Percentiles rank a stretch among this genome's conserved stretches.
Evolutionary conservation across 352 stramenopile genomes (phyloP).

Genomic region (Elongisporangium prolatum): DNA sequence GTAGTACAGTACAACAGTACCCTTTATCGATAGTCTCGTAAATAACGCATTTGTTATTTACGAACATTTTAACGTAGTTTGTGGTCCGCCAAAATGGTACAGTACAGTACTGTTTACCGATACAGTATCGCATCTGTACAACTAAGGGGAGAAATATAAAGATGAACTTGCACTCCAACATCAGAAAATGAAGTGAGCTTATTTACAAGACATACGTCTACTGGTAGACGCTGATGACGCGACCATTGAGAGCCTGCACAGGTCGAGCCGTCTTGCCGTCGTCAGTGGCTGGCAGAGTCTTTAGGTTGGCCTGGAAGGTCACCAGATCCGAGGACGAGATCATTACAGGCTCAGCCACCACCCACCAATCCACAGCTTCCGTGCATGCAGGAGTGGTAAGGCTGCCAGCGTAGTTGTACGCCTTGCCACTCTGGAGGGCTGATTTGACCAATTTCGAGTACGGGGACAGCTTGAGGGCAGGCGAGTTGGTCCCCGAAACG

Average conservation of each 20-base stretch:
- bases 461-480: conserved; percentile 20
- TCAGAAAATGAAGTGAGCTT: background rate
- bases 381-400: conserved; percentile 26
- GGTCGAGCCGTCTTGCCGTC: conserved; percentile 20
- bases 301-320: conserved; percentile 17
- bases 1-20: too few relatives aligned
- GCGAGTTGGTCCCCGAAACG: conserved; percentile 16
- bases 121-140: background rate
- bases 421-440: background rate
- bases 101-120: background rate
- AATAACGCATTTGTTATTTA: too few relatives aligned
- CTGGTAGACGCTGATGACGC: conserved; percentile 11
- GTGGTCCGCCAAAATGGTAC: too few relatives aligned
- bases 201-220: conserved; percentile 1
- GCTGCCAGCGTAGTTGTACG: conserved; percentile 31
- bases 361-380: conserved; percentile 35
- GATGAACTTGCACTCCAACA: too few relatives aligned
- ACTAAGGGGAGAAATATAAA: too few relatives aligned
- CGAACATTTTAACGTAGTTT: too few relatives aligned
- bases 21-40: too few relatives aligned
- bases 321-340: conserved; percentile 16
- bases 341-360: conserved; percentile 18
- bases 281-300: conserved; percentile 17
- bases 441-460: conserved; percentile 6
- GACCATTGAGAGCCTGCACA: conserved; percentile 20